Conservation (phyloP, 768 basidiomycete species). For the Mycena belliarum region DNA sequence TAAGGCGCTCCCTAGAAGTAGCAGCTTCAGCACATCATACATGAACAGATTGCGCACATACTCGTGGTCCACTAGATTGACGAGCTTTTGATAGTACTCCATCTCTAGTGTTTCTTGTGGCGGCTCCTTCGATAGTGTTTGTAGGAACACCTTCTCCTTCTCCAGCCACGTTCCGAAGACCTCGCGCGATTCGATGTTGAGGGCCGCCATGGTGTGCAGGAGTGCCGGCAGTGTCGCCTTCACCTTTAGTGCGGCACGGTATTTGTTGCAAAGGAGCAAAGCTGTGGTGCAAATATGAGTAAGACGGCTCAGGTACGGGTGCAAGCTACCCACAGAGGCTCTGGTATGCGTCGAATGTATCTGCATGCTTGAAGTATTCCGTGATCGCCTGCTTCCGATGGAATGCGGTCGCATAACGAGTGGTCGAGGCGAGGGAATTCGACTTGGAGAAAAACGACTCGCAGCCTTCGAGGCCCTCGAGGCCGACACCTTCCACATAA, state of each 20-base stretch:
- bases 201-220: too few species aligned
- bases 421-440: too few species aligned
- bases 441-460: too few species aligned
- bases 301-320: too few species aligned
- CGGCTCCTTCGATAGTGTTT: not conserved
- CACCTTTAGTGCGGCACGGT: too few species aligned
- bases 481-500: too few species aligned
- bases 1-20: not conserved
- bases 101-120: not conserved
- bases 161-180: not conserved
- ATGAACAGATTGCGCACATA: too few species aligned
- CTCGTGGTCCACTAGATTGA: too few species aligned
- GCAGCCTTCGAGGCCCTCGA: too few species aligned
- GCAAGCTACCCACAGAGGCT: too few species aligned
- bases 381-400: slow-evolving; percentile 6
- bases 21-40: not conserved
- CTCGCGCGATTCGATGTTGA: too few species aligned
- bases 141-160: not conserved
- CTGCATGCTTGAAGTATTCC: not conserved
- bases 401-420: not conserved
- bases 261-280: not conserved
- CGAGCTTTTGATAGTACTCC: not conserved
- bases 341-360: not conserved
- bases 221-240: too few species aligned
- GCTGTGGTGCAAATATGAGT: not conserved